phyloP scores from a whole-genome alignment of 352 stramenopile genomes.

The Pythium phragmitis region DNA sequence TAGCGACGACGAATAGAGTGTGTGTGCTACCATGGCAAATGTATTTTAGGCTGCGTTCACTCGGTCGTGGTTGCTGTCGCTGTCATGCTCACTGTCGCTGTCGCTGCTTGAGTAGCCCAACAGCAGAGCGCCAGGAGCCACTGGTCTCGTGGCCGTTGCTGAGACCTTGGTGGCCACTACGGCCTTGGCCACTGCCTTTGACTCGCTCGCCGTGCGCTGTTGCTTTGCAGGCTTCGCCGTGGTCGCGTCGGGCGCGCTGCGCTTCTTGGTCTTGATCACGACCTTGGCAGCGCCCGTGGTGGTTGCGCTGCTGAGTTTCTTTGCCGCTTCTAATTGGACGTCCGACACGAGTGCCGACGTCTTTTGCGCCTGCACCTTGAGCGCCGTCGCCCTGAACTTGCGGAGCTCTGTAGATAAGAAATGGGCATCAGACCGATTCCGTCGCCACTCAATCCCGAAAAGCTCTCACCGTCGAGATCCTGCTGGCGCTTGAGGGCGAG shows the following conservation, averaged over 20 bases:
- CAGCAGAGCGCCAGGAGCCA: constrained; percentile 25
- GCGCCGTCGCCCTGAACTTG: constrained; percentile 58
- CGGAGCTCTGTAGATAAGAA: constrained; percentile 41
- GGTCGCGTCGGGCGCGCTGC: constrained; percentile 8
- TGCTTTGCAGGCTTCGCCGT: not conserved
- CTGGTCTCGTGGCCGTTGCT: not conserved
- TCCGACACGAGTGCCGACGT: constrained; percentile 19
- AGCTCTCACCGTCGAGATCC: constrained; percentile 11
- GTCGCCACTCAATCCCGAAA: not conserved
- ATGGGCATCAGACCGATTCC: not conserved
- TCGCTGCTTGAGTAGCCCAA: constrained; percentile 61
- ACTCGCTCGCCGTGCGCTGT: constrained; percentile 1
- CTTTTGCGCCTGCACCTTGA: constrained; percentile 58
- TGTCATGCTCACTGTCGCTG: constrained; percentile 7
- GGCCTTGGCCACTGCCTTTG: not conserved
- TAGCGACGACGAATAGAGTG: constrained; percentile 51
- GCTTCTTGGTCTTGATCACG: constrained; percentile 62
- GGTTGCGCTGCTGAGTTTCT: constrained; percentile 4
- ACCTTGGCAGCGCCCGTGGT: constrained; percentile 26
- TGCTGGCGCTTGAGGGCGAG: constrained; percentile 38
- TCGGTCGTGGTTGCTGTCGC: not conserved
- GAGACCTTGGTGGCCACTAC: not conserved
- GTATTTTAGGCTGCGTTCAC: no score
- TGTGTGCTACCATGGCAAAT: not conserved
- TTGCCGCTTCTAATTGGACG: constrained; percentile 4